Evolutionary conservation across 73 alveolate species (phyloP).

Genomic region (Paramecium caudatum): DNA sequence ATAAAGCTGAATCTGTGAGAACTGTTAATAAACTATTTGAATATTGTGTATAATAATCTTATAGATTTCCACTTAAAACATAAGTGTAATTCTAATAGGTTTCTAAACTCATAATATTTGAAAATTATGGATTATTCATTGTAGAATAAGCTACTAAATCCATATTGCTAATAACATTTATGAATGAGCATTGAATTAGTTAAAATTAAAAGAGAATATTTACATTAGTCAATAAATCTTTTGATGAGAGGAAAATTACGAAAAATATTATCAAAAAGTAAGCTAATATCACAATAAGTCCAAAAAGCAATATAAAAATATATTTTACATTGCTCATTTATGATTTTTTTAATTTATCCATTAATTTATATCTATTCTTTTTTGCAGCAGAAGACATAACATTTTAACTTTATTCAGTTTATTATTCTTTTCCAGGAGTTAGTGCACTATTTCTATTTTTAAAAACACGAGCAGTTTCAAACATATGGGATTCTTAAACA

Average conservation of each 20-base stretch:
- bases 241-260: neutral
- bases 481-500: slow-evolving; percentile 16
- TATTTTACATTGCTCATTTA: slow-evolving; percentile 5
- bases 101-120: neutral
- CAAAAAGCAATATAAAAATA: neutral
- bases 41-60: slow-evolving; percentile 7
- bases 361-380: neutral
- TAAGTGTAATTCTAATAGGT: neutral
- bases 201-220: neutral
- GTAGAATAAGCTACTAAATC: slow-evolving; percentile 26
- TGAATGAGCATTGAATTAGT: neutral
- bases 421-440: slow-evolving; percentile 14
- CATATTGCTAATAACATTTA: slow-evolving; percentile 12
- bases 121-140: neutral
- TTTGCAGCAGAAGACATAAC: neutral
- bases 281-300: slow-evolving; percentile 7
- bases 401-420: neutral
- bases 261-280: slow-evolving; percentile 15
- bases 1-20: neutral
- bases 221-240: neutral
- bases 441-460: neutral
- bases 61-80: neutral
- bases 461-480: neutral
- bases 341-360: slow-evolving; percentile 32
- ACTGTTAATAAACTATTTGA: neutral